Base-by-base conservation (phyloP, 1,284 basidiomycete species). In the Ganoderma leucocontextum region DNA sequence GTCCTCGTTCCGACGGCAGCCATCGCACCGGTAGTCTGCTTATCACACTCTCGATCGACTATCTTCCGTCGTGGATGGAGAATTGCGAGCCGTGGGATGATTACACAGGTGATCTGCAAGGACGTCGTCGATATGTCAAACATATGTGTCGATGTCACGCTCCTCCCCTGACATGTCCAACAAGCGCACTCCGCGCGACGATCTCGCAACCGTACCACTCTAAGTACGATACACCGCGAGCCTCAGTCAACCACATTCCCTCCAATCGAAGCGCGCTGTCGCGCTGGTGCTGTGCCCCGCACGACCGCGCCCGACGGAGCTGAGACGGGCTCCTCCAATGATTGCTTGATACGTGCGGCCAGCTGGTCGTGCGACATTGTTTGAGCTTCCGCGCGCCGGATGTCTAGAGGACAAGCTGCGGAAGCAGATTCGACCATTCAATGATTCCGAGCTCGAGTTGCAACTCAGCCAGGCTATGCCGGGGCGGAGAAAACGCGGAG, bases 251-350 rank as follows among this genome's bases (percentile, higher is more conserved):
- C 47, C 58, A 60, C 39, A 10, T 22, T 25, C n/a, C 59, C 38
- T 63, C 49, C 33, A 35, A 38, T 58, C 55, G 33, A 35, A 12
- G 35, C 35, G 19, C 33, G 33, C 55, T 63, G 62, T 63, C 49
- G 36, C 49, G 38, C 47, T 44, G 35, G 62, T 63, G 62, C 62
- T 63, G 62, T 63, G 49, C 49, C 29, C 22, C 22, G 22, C 35
- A 36, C 62, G 25, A 63, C 49, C 42, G 47, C 58, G 25, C 60
- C 36, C 19, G n/a, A 41, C 25, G 38, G 52, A 55, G 52, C 15
- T 55, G 52, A 55, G 52, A 55, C 15, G 52, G 29, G 52, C 52
- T 55, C 47, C 47, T 25, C 41, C 22, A 39, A 49, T 35, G 44
- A 35, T 33, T 33, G 41, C 60, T 36, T n/a, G 29, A 62, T 25